phyloP scores from a whole-genome alignment of 805 yeast genomes.

The Pichia cephalocereana region DNA sequence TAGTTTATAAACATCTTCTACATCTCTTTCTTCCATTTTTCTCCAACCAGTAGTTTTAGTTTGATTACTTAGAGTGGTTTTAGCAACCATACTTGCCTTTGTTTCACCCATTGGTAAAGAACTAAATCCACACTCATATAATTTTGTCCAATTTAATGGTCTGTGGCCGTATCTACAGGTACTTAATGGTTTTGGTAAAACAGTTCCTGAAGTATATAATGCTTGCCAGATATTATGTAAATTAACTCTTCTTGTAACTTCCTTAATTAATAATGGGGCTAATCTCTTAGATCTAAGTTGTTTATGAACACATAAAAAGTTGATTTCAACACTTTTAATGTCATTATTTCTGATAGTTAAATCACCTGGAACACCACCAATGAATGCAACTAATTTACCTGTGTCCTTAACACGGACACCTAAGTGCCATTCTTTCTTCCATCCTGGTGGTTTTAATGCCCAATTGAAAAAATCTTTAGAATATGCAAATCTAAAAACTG shows the following conservation, averaged over 20 bases:
- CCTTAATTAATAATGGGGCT: constrained; percentile 90
- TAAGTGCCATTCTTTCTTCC: constrained; percentile 79
- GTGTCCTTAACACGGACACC: constrained; percentile 82
- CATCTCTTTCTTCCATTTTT: constrained; percentile 47
- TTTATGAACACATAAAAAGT: constrained; percentile 90
- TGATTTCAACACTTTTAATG: constrained; percentile 74
- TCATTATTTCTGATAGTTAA: constrained; percentile 43
- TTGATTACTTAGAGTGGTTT: constrained; percentile 44
- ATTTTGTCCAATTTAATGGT: constrained; percentile 84
- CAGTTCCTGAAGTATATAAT: constrained; percentile 84
- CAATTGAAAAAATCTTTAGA: constrained; percentile 75
- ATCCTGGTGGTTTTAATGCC: constrained; percentile 94
- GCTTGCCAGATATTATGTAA: constrained; percentile 88
- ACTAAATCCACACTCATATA: constrained; percentile 85
- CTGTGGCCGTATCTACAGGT: constrained; percentile 89
- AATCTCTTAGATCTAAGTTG: constrained; percentile 86
- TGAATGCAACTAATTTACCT: constrained; percentile 80
- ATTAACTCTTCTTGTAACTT: constrained; percentile 89
- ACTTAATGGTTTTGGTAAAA: constrained; percentile 86
- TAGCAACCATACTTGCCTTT: constrained; percentile 54
- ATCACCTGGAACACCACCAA: constrained; percentile 78
- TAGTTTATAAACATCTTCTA: constrained; percentile 52
- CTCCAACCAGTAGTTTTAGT: constrained; percentile 49
- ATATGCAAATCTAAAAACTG: constrained; percentile 86
- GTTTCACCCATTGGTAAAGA: constrained; percentile 67